These are phyloP conservation scores for Nemania sp. DNA, from an alignment of 2,329 filamentous ascomycete genomes.

Conservation along the genomic window DNA sequence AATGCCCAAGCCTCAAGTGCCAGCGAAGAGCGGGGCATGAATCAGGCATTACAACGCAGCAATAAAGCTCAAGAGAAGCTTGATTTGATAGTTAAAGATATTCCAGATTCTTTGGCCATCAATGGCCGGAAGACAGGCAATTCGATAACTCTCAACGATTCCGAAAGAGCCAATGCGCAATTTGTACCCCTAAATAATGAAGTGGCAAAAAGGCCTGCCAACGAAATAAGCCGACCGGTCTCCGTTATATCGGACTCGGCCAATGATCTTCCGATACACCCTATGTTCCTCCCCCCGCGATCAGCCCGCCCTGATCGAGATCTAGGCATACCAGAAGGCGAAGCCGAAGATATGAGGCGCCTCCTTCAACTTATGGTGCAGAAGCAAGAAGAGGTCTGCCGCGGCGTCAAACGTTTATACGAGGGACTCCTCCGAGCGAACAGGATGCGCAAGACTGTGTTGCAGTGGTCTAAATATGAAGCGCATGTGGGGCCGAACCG, in stretches of 20 bases:
- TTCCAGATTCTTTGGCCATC: conserved; percentile 2
- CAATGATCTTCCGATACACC: conserved; percentile 73
- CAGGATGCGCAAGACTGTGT: conserved; percentile 76
- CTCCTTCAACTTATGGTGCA: conserved; percentile 82
- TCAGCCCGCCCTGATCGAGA: conserved; percentile 75
- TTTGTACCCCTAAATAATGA: conserved; percentile 33
- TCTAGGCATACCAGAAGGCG: conserved; percentile 75
- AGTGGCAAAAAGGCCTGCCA: conserved; percentile 34
- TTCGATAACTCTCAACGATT: conserved; percentile 25
- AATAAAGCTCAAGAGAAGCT: conserved; percentile 13
- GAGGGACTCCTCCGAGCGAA: conserved; percentile 79
- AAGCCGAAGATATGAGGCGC: conserved; percentile 83
- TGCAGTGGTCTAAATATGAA: conserved; percentile 82
- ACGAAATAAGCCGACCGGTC: conserved; percentile 42
- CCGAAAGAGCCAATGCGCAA: conserved; percentile 40
- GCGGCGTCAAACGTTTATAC: conserved; percentile 75
- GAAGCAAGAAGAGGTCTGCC: conserved; percentile 86
- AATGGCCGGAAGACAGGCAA: conserved; percentile 38
- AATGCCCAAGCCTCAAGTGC: conserved; percentile 40
- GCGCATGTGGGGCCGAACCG: conserved; percentile 73
- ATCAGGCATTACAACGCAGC: conserved; percentile 17
- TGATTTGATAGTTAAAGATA: conserved; percentile 12
- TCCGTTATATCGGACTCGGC: conserved; percentile 57
- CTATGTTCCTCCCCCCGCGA: conserved; percentile 76
- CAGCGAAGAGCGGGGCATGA: conserved; percentile 33